phyloP scores from a whole-genome alignment of 1,284 basidiomycete genomes.

The Mycena citricolor region DNA sequence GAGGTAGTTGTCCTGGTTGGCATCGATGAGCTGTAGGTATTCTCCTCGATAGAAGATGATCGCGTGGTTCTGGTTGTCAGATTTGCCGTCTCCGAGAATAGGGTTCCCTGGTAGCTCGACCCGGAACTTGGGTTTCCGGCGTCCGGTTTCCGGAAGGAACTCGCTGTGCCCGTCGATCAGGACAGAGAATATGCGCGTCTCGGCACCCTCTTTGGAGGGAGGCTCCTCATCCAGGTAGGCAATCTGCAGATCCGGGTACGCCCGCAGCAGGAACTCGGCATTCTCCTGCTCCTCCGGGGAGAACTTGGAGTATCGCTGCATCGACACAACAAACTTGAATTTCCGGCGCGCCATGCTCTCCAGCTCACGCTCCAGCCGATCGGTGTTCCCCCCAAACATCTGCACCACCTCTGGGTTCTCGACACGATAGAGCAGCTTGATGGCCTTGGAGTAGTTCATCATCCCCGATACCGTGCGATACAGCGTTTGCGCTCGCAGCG shows the following conservation, averaged over 20 bases:
- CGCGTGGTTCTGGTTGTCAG: constrained; percentile 99
- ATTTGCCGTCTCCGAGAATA: constrained; percentile 98
- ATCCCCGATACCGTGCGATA: constrained; percentile 99
- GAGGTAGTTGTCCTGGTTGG: constrained; percentile 99
- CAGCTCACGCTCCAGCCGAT: constrained; percentile 94
- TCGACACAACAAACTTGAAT: constrained; percentile 99
- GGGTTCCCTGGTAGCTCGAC: constrained; percentile 99
- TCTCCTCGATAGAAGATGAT: constrained; percentile 99
- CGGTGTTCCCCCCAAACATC: constrained; percentile 95
- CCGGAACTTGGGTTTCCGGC: constrained; percentile 94
- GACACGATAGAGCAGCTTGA: constrained; percentile 98
- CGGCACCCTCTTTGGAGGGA: constrained; percentile 90
- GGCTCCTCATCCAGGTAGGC: constrained; percentile 98
- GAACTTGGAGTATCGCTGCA: constrained; percentile 99
- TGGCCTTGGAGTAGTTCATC: constrained; percentile 99
- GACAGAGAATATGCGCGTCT: constrained; percentile 92
- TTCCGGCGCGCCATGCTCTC: constrained; percentile 97
- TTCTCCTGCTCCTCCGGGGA: constrained; percentile 99
- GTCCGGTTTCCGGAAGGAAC: constrained; percentile 86
- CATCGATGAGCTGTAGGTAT: constrained; percentile 98
- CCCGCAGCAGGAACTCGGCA: constrained; percentile 95
- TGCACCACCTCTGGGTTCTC: constrained; percentile 99
- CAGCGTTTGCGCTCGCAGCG: constrained; percentile 95
- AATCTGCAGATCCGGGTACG: constrained; percentile 99
- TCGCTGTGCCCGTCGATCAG: constrained; percentile 98